Evolutionary conservation across 2,329 filamentous ascomycete genomes (phyloP), one percentile per base, ranked within the genome.

Genomic region (Claviceps sp.): DNA sequence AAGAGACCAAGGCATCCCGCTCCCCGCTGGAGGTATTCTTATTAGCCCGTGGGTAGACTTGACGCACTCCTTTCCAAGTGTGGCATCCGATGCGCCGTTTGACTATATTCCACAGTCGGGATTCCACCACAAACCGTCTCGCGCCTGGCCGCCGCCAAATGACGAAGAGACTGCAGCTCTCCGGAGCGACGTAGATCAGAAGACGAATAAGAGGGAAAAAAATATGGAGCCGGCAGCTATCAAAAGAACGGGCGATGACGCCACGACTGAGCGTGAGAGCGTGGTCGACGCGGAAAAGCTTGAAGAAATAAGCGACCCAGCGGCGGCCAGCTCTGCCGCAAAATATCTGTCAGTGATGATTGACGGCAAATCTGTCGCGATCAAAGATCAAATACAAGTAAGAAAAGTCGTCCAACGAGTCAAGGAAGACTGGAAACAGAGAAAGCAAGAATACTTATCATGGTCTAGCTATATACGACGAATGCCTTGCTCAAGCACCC

Each of bases 11-110:
- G 85, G 83, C 0, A 72, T 95, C 14, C 86, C 91, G 5, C 67
- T 96, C 26, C 93, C 93, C 1, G 90, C 93, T 2, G 93, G 93
- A 1, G 90, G 86, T 4, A 83, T 97, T 45, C 73, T 97, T 42
- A 86, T 97, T 49, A 95, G 88, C 48, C 93, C 93, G 0, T 98
- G 93, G 93, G 89, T 91, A 8, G 93, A 98, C 64, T 71, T 97
- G 50, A 95, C 88, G 0, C 91, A 97, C 64, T 96, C 90, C 0
- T 97, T 97, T 57, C 93, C 93, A 0, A 96, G 90, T 57, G 78
- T 95, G n/a, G 77, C 80, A 2, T 78, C 74, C 5, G 80, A 88
- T 42, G 82, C 79, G 48, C 78, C 80, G 1, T 68, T 88, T 49
- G 93, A 98, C 64, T 97, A 96, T 60, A 91, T 98, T 37, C 93